These are phyloP conservation scores for Scheffersomyces titani DNA, from an alignment of 1,139 yeast species.

Conservation along the genomic window DNA sequence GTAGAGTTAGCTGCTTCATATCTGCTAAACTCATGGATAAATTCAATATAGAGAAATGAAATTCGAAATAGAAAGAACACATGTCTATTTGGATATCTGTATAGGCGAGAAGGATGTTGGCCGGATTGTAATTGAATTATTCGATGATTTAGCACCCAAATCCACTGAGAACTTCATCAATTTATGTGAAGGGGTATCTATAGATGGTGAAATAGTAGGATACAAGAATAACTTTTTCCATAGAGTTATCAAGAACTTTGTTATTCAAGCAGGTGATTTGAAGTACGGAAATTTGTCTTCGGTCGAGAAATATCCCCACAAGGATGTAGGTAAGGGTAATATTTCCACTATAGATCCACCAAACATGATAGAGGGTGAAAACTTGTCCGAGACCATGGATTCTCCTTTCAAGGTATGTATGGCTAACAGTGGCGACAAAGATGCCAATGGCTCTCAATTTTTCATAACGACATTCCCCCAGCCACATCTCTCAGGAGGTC, in stretches of 20 bases:
- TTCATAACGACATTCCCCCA: slow-evolving; percentile 73
- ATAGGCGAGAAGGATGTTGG: slow-evolving; percentile 53
- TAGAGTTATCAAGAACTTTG: slow-evolving; percentile 72
- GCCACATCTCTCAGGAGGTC: slow-evolving; percentile 74
- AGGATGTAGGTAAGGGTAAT: slow-evolving; percentile 54
- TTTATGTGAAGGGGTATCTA: slow-evolving; percentile 38
- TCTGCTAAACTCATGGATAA: not conserved
- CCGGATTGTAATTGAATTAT: slow-evolving; percentile 65
- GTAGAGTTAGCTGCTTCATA: not conserved
- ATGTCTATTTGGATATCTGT: slow-evolving; percentile 59
- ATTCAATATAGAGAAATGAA: slow-evolving; percentile 22
- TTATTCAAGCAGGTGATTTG: slow-evolving; percentile 79
- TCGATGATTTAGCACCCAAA: slow-evolving; percentile 56
- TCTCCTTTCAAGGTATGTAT: slow-evolving; percentile 59
- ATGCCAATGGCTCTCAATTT: slow-evolving; percentile 74
- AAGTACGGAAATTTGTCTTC: slow-evolving; percentile 30
- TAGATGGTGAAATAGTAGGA: slow-evolving; percentile 16
- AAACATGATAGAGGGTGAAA: slow-evolving; percentile 62
- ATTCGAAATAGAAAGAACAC: slow-evolving; percentile 30
- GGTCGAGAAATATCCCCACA: slow-evolving; percentile 30
- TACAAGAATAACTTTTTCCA: slow-evolving; percentile 58
- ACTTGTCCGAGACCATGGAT: slow-evolving; percentile 45
- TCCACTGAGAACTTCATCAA: slow-evolving; percentile 54
- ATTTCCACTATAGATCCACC: slow-evolving; percentile 41
- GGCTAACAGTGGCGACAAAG: slow-evolving; percentile 65